Base-by-base conservation (phyloP, 78 protist genomes). In the Dictyostelium citrinum region DNA sequence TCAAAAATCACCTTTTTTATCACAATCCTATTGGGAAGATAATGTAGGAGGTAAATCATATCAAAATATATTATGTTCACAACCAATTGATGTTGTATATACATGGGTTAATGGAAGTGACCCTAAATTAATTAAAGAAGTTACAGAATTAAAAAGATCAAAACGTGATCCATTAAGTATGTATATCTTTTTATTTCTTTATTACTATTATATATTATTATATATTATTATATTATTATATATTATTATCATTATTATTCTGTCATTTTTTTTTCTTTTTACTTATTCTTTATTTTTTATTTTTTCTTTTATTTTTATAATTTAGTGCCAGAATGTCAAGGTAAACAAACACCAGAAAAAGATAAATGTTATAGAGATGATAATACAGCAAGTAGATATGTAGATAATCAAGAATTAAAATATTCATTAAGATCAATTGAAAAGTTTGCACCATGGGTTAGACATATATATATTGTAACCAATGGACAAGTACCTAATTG, bases 81-180 rank as follows among this genome's bases (percentile, higher is more conserved):
- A 76, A 35, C 95, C 97, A 58, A 96, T 99, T 33, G 99, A 99
- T 76, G 78, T 97, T 0, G 99, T 99, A 7, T 99, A 98, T 85
- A 99, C 99, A 9, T 99, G 99, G 99, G 99, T 99, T 35, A 99
- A 99, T 81, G 99, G 99, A 22, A 37, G 93, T 16, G 99, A 99
- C 43, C 98, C 99, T 16, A 61, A 81, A 8, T 64, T 91, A 27
- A 72, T 70, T 4, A 93, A 31, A 39, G 95, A 83, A 6, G 83
- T 81, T 64, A 51, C 20, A 35, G 95, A 90, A 11, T 45, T 83
- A 20, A 82, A 83, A 45, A 51, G 79, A 46, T 39, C 43, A 12
- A 16, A 71, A n/a, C 68, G 90, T 35, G 91, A 92, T 67, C 91
- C 90, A 76, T 55, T 24, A 16, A 90, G 91, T 78, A 61, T 77